Evolutionary conservation across 2,329 filamentous ascomycete species (phyloP), one percentile per base, ranked within the genome.

Genomic region (Claviceps capensis): DNA sequence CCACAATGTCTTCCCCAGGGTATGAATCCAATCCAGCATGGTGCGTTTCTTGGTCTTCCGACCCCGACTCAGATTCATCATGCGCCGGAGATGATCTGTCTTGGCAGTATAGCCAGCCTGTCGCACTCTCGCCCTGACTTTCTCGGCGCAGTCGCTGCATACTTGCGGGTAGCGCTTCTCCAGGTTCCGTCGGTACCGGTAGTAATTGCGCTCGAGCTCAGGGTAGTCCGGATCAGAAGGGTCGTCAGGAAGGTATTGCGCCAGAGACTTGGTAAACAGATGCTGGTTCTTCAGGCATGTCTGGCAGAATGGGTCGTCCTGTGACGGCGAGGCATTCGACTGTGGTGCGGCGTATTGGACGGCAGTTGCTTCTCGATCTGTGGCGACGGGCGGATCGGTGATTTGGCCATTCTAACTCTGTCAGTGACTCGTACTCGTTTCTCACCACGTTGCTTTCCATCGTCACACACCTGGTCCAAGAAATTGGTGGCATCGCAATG

Each of bases 201-300:
- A 83, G 59, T 86, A 85, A 48, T 78, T 77, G 51, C 75, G 76
- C 64, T 89, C 84, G 56, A 83, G 83, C 54, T 80, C 74, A 3
- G 69, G 71, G 64, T 90, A 88, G 50, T 85, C 75, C 0, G 86
- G 82, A 57, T 91, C 79, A 44, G 72, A 71, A 0, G 75, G 71
- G 53, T 84, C 78, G 37, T 76, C 75, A 11, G 81, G 79, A 1
- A 94, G 77, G 66, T 94, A 97, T 54, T 91, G 83, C 3, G 88
- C 84, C 41, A 97, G 73, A 0, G 82, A 81, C 44, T 82, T 77
- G 37, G 82, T 85, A 58, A 90, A 81, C 6, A 96, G 74, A 52
- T 86, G 82, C 65, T 98, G 93, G 65, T 98, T 97, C 65, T 88
- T 88, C 49, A 90, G 71, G 62, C 93, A 98, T 52, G 77, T 85